Percentiles rank a stretch among this genome's conserved stretches.
phyloP scores from a whole-genome alignment of 148 eudicot species.

The Salicornia ramosissima region DNA sequence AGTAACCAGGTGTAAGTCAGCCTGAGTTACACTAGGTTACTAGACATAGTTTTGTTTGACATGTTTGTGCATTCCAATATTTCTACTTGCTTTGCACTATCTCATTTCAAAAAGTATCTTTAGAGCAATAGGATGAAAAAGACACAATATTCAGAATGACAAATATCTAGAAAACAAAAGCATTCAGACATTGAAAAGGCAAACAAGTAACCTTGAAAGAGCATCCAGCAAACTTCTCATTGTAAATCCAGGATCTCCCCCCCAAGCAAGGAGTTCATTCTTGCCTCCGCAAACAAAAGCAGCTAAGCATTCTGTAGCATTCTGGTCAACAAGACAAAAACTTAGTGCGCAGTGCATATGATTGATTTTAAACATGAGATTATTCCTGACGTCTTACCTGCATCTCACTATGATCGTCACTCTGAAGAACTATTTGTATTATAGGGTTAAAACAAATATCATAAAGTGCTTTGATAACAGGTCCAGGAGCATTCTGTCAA shows the following conservation, averaged over 20 bases:
- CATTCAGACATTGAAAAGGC: slow-evolving; percentile 7
- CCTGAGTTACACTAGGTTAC: too few species aligned
- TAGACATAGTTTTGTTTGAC: too few species aligned
- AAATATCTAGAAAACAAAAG: neutral
- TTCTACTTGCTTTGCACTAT: neutral
- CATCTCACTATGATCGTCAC: slow-evolving; percentile 82
- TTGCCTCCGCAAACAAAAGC: slow-evolving; percentile 69
- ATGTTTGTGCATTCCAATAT: too few species aligned
- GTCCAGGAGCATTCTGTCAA: slow-evolving; percentile 62
- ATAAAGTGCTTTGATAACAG: slow-evolving; percentile 68
- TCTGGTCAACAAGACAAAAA: slow-evolving; percentile 39
- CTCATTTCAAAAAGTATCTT: too few species aligned
- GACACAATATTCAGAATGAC: neutral
- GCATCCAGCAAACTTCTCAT: slow-evolving; percentile 97
- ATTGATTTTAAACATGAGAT: slow-evolving; percentile 5
- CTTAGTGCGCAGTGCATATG: slow-evolving; percentile 5
- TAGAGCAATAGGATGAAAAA: too few species aligned
- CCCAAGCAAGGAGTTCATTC: slow-evolving; percentile 84
- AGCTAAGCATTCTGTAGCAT: slow-evolving; percentile 94
- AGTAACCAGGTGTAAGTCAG: too few species aligned
- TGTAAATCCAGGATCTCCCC: slow-evolving; percentile 78
- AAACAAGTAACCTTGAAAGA: slow-evolving; percentile 66
- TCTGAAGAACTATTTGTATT: slow-evolving; percentile 67
- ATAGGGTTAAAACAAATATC: slow-evolving; percentile 78
- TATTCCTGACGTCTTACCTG: slow-evolving; percentile 44